phyloP scores from a whole-genome alignment of 176 grass and related monocot genomes.

The Rhynchospora pubera region DNA sequence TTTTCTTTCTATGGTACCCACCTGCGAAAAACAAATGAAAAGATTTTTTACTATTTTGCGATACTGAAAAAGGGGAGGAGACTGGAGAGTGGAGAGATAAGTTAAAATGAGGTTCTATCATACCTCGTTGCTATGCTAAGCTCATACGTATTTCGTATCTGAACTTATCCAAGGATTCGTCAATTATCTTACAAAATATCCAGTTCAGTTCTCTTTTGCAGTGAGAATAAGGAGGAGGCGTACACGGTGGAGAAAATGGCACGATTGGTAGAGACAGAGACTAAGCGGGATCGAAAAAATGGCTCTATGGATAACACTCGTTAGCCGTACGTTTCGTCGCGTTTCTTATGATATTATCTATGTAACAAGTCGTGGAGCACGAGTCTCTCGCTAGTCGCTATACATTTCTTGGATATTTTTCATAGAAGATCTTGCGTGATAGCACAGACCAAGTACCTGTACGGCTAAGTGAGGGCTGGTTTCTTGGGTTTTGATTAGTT shows the following conservation, averaged over 20 bases:
- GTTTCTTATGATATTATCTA: neutral
- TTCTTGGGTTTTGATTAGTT: too few species aligned
- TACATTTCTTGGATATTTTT: neutral
- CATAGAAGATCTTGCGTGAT: neutral
- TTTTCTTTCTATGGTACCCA: neutral
- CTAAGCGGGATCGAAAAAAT: neutral
- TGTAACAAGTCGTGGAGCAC: neutral
- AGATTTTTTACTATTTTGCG: neutral
- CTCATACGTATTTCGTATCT: neutral
- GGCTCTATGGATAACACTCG: slow-evolving; percentile 19
- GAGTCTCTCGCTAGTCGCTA: neutral
- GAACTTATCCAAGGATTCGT: neutral
- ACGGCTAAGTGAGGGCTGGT: neutral
- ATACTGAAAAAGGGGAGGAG: neutral
- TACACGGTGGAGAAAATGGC: slow-evolving; percentile 14
- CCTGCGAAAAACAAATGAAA: neutral
- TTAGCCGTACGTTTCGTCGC: neutral
- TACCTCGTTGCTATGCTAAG: slow-evolving; percentile 8
- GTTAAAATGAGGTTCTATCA: neutral
- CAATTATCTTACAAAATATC: neutral
- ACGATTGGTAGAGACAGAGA: neutral
- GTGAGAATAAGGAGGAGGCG: neutral
- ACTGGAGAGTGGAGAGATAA: neutral
- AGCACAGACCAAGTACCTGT: neutral
- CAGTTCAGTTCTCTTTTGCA: too few species aligned